These are phyloP conservation scores for Aspergillus melleus DNA, from an alignment of 2,329 filamentous ascomycete species.

Conservation along the genomic window DNA sequence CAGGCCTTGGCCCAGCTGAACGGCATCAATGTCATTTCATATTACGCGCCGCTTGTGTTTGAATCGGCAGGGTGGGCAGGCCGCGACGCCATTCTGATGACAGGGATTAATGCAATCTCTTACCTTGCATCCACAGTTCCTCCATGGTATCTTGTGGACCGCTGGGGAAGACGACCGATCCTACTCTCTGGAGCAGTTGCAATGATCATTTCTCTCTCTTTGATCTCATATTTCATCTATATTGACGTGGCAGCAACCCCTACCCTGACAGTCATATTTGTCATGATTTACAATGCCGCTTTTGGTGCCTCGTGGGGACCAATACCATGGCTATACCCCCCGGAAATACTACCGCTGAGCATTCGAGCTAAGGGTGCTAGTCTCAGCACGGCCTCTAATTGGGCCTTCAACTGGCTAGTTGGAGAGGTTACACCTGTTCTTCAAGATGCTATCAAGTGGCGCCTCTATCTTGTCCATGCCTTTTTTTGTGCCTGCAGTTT, in stretches of 20 bases:
- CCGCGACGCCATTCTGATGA: conserved; percentile 91
- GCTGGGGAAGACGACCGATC: conserved; percentile 85
- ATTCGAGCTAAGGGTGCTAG: conserved; percentile 97
- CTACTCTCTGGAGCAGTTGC: conserved; percentile 83
- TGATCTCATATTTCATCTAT: conserved; percentile 94
- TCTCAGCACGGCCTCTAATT: conserved; percentile 93
- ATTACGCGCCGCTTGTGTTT: conserved; percentile 95
- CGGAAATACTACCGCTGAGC: conserved; percentile 96
- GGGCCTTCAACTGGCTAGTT: conserved; percentile 98
- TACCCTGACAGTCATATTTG: conserved; percentile 83
- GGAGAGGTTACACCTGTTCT: conserved; percentile 92
- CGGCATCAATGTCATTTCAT: conserved; percentile 99
- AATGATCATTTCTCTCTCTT: conserved; percentile 84
- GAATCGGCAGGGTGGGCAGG: conserved; percentile 96
- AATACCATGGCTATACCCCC: conserved; percentile 96
- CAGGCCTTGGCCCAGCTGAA: conserved; percentile 95
- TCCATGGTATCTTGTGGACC: conserved; percentile 95
- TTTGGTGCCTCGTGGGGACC: conserved; percentile 98
- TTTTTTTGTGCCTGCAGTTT: conserved; percentile 97
- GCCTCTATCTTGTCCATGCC: conserved; percentile 89
- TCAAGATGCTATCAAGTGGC: conserved; percentile 90
- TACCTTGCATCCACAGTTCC: conserved; percentile 92
- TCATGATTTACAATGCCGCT: conserved; percentile 97
- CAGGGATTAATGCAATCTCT: conserved; percentile 88
- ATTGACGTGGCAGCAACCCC: conserved; percentile 76